Base-by-base conservation (phyloP, 139 green algal species). In the Chlorella sorokiniana region DNA sequence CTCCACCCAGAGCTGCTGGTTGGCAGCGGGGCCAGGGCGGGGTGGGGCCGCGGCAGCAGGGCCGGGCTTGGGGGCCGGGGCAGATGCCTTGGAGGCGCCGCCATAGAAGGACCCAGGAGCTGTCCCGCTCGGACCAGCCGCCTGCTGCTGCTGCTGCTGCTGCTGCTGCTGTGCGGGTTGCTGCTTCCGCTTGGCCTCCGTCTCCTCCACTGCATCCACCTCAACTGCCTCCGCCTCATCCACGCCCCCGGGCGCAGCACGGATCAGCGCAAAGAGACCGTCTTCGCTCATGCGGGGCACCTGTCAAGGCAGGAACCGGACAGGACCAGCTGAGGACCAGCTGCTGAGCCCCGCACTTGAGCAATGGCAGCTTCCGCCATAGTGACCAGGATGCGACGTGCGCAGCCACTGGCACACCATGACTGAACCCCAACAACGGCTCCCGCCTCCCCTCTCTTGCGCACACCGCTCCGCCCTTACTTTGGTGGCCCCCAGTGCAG, bases 1-100 rank as follows among this genome's bases (percentile, higher is more conserved):
- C 84, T 97, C 93, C 35, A 97, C 94, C 96, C 96, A 99, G 75
- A 99, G 89, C 82, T 94, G 79, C 40, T 48, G 40, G 52, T 38
- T 75, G 40, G 42, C 62, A 22, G 59, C 52, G 33, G 42, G 33
- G 37, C 16, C 44, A 51, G 42, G 45, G 51, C 45, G 33, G 3
- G 31, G 48, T 6, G 45, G 27, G 20, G 29, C 11, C 65, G 31
- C 65, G 74, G 48, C 40, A 29, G 16, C 40, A 7, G 29, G 37
- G 1, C 69, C 29, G 9, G 65, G 27, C 10, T 4, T 22, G 4
- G 65, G 20, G 27, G 56, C 16, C 56, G 10, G 6, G 22, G 56
- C 56, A 10, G 56, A 27, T 10, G 56, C 18, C 56, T 59, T 59
- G 14, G 48, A 59, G 16, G 48, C 63, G 61, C 18, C 56, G 56